A percentile compares a stretch with the other conserved stretches of the same genome.
Evolutionary conservation across 2,329 filamentous ascomycete genomes (phyloP).

Genomic region (Zalaria obscura): DNA sequence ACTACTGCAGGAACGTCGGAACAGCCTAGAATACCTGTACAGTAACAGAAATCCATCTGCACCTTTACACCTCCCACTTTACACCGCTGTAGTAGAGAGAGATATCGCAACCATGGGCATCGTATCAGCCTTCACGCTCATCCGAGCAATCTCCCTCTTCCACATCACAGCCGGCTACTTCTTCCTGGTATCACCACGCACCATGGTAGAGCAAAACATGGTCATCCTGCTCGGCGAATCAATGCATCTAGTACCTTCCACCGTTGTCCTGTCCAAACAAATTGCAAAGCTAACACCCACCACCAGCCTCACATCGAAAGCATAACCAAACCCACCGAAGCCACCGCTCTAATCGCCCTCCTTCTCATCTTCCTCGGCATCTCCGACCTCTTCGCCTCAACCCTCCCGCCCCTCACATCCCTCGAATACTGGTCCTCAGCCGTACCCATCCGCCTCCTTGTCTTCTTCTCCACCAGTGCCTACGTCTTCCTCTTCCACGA

Average conservation of each 20-base stretch:
- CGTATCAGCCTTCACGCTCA: slow-evolving; percentile 66
- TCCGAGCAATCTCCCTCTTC: slow-evolving; percentile 70
- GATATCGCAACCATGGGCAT: slow-evolving; percentile 51
- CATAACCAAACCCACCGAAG: slow-evolving; percentile 55
- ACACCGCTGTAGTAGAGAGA: too few species aligned
- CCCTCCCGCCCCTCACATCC: slow-evolving; percentile 27
- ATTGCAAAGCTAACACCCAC: neutral
- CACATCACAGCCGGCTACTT: slow-evolving; percentile 74
- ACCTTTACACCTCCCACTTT: neutral
- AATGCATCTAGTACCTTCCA: slow-evolving; percentile 56
- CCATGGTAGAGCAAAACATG: slow-evolving; percentile 63
- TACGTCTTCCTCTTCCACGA: slow-evolving; percentile 52
- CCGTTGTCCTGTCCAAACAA: slow-evolving; percentile 1
- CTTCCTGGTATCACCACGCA: slow-evolving; percentile 59
- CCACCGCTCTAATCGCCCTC: slow-evolving; percentile 52
- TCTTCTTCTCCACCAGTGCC: slow-evolving; percentile 46
- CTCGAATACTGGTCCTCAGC: slow-evolving; percentile 33
- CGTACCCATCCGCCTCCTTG: slow-evolving; percentile 49
- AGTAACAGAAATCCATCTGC: neutral
- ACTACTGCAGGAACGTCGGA: neutral
- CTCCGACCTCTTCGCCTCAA: slow-evolving; percentile 31
- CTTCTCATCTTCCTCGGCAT: slow-evolving; percentile 48
- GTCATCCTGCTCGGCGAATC: slow-evolving; percentile 73
- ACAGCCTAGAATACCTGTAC: neutral
- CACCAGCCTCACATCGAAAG: slow-evolving; percentile 48